These are phyloP conservation scores for Entrophospora sp. DNA, from an alignment of 192 early-diverging fungal species.

Conservation along the genomic window DNA sequence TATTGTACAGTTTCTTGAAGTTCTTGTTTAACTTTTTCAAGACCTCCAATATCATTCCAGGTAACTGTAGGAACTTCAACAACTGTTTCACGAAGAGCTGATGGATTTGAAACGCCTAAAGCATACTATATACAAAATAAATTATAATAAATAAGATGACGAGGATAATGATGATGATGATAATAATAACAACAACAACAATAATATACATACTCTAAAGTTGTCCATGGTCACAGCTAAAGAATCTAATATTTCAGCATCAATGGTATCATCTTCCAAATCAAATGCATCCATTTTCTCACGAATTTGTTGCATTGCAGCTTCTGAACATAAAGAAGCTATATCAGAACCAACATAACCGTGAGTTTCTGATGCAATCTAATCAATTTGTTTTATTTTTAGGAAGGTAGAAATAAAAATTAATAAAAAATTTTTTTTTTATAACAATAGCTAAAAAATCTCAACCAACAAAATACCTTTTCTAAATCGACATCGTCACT, in stretches of 20 bases:
- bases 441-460: no score
- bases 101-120: constrained; percentile 80
- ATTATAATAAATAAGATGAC: no score
- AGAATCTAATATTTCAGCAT: constrained; percentile 90
- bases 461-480: not conserved
- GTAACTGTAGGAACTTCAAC: constrained; percentile 48
- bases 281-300: constrained; percentile 99
- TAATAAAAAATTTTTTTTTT: no score
- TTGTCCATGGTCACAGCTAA: constrained; percentile 97
- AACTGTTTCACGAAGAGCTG: constrained; percentile 57
- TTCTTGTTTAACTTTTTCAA: constrained; percentile 71
- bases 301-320: constrained; percentile 90
- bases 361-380: constrained; percentile 59
- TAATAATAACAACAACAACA: not conserved
- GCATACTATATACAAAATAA: constrained; percentile 68
- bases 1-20: constrained; percentile 83
- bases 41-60: constrained; percentile 88
- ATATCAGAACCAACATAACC: constrained; percentile 96
- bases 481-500: constrained; percentile 41
- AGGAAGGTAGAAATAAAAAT: not conserved
- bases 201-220: constrained; percentile 56
- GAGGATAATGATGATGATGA: not conserved
- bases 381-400: constrained; percentile 1
- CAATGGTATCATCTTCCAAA: constrained; percentile 96
- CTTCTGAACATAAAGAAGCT: constrained; percentile 72